Conservation (phyloP, 768 basidiomycete genomes). For the Cystoderma amianthinum region DNA sequence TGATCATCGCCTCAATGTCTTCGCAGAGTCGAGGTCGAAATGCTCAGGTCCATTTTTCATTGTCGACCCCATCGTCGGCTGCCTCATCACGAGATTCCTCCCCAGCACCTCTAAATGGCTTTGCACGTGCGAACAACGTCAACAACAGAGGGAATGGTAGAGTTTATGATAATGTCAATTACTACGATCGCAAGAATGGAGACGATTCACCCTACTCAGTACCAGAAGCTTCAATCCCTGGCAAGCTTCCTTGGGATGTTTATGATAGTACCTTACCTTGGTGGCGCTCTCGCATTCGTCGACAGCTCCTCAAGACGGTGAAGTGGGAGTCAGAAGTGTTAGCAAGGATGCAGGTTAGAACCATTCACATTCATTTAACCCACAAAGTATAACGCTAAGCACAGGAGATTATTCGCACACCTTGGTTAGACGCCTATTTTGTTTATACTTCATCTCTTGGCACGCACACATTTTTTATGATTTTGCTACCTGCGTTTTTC, state of each 20-base stretch:
- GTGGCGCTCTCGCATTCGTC: conserved; percentile 61
- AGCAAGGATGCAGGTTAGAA: conserved; percentile 60
- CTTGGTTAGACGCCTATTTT: conserved; percentile 76
- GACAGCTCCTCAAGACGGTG: conserved; percentile 44
- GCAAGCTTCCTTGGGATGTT: conserved; percentile 36
- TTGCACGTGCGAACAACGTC: conserved; percentile 6
- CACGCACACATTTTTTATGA: conserved; percentile 93
- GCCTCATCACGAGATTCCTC: conserved; percentile 8
- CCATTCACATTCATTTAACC: too few relatives aligned
- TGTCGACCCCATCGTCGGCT: conserved; percentile 8
- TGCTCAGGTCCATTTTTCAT: conserved; percentile 3
- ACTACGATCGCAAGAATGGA: not conserved
- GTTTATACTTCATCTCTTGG: conserved; percentile 75
- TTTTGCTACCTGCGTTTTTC: conserved; percentile 75
- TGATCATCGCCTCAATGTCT: too few relatives aligned
- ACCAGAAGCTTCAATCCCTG: conserved; percentile 14
- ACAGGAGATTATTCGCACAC: conserved; percentile 48
- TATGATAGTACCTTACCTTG: conserved; percentile 57
- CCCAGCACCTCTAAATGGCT: conserved; percentile 7
- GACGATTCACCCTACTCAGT: not conserved
- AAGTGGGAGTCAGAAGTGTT: conserved; percentile 53
- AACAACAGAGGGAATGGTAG: too few relatives aligned
- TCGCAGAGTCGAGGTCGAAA: too few relatives aligned
- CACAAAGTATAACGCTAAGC: too few relatives aligned
- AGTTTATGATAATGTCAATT: not conserved